Base-by-base conservation (phyloP, 2,329 filamentous ascomycete species). In the Aspergillus jensenii region DNA sequence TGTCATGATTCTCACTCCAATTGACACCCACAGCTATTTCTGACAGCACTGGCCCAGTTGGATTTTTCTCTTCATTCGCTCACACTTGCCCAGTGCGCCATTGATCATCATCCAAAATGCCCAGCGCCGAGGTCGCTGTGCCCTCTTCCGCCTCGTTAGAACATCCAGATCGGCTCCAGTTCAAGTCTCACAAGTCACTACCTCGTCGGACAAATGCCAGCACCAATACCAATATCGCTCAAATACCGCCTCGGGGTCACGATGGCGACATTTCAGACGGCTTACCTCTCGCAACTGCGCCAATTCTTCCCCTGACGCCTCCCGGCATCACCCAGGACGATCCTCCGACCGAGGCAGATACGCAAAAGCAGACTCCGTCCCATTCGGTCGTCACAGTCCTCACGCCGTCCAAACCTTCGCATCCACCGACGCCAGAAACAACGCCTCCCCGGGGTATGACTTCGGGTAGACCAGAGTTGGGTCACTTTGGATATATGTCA, bases 361-460 rank as follows among this genome's bases (percentile, higher is more conserved):
- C 63, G 51, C 65, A 52, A 33, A 63, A 62, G 35, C 64, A 67
- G 62, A 58, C 65, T 62, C 65, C 72, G 56, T 62, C 64, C 55
- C 56, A 64, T 43, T 59, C 65, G 23, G 65, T 68, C 21, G 60
- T 60, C 39, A 65, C 65, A 31, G 65, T 65, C 39, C 77, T 79
- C 55, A 90, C 87, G 5, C 87, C 87, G 50, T 82, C 85, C 27
- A 84, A 85, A 62, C 84, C 87, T 62, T 82, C 82, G 67, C 90
- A 86, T 65, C 87, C 87, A 15, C 89, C 88, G 33, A 92, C 89
- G 3, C 90, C 89, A 35, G 89, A 91, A 73, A 83, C 89, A 46
- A 92, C 89, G 15, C 90, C 89, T 52, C 89, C 89, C 37, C 82
- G 85, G 58, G 63, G 68, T 33, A 62, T 67, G 23, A 67, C 71